Conservation (phyloP, 495 filamentous ascomycete species). For the Poronia punctata region DNA sequence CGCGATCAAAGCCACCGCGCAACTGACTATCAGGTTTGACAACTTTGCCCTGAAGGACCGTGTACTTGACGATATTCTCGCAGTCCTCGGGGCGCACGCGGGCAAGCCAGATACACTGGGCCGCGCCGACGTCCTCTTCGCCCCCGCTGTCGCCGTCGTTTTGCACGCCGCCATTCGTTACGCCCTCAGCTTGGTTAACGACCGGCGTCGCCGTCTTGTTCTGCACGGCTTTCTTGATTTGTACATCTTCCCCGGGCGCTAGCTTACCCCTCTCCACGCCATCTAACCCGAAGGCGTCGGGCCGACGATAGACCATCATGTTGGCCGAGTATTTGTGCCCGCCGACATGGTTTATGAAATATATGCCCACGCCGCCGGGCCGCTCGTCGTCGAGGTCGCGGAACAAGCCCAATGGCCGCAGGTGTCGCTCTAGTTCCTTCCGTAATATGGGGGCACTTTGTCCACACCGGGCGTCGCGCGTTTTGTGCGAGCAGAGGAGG, state of each 20-base stretch:
- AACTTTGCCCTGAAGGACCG: constrained; percentile 87
- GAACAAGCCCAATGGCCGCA: constrained; percentile 75
- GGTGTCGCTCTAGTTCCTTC: constrained; percentile 82
- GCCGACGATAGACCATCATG: constrained; percentile 76
- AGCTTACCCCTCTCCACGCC: constrained; percentile 30
- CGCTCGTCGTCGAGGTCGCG: constrained; percentile 81
- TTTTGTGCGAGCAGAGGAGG: constrained; percentile 87
- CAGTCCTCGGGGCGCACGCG: constrained; percentile 85
- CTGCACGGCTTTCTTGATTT: constrained; percentile 3
- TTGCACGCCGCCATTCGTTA: constrained; percentile 8
- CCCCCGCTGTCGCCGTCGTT: constrained; percentile 15
- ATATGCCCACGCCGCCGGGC: constrained; percentile 84
- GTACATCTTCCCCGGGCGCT: constrained; percentile 19
- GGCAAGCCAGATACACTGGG: constrained; percentile 92
- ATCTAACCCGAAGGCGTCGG: constrained; percentile 52
- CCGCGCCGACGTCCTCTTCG: constrained; percentile 50
- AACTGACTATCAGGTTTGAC: constrained; percentile 80
- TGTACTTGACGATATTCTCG: constrained; percentile 85
- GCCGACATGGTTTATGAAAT: constrained; percentile 93
- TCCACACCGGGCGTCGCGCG: constrained; percentile 89
- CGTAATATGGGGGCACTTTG: constrained; percentile 82
- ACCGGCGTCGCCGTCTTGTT: background rate
- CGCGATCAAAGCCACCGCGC: constrained; percentile 83
- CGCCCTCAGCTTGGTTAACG: constrained; percentile 16
- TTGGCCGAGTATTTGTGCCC: constrained; percentile 94